Percentiles rank a stretch among this genome's conserved stretches.
phyloP scores from a whole-genome alignment of 768 basidiomycete species.

The Hirschioporus abietinus region DNA sequence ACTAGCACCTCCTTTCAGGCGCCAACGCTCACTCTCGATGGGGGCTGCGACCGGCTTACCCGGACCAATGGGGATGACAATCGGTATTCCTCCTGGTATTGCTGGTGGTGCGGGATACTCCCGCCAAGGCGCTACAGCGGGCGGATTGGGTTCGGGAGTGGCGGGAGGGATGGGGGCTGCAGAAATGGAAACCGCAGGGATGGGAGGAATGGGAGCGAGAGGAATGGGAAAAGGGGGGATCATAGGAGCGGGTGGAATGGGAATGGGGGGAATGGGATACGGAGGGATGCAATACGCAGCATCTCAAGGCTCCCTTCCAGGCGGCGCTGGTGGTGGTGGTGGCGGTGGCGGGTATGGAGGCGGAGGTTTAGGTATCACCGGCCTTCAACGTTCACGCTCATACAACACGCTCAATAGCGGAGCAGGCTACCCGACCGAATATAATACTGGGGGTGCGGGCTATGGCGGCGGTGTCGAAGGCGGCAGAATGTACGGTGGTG shows the following conservation, averaged over 20 bases:
- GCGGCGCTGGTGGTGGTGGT: no score
- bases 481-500: constrained; percentile 4
- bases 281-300: no score
- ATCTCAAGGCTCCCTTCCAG: no score
- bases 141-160: neutral
- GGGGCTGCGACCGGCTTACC: neutral
- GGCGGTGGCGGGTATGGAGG: neutral
- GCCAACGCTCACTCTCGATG: neutral
- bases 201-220: no score
- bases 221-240: no score
- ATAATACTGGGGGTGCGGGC: neutral
- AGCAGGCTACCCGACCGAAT: neutral
- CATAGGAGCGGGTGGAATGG: no score
- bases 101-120: neutral
- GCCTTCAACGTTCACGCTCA: neutral
- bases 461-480: neutral
- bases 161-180: no score
- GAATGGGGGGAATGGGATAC: no score
- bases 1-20: neutral
- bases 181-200: neutral
- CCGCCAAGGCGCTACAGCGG: neutral
- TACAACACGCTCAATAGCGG: neutral
- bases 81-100: neutral
- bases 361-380: neutral
- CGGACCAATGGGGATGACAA: neutral